Conservation (phyloP, 441 rosid genomes). For the Flueggea neowawraea region DNA sequence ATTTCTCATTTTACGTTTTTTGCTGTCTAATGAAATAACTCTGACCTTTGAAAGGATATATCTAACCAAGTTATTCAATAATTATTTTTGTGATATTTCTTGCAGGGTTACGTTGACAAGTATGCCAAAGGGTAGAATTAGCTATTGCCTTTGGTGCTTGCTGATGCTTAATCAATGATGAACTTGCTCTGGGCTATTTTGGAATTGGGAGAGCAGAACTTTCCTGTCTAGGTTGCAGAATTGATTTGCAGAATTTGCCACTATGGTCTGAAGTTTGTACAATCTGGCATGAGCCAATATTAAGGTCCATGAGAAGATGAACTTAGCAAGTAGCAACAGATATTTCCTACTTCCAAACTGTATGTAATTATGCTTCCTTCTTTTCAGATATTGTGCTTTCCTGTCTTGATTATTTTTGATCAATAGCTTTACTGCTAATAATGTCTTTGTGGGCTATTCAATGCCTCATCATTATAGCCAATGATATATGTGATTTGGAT, state of each 20-base stretch:
- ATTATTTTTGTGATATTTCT: slow-evolving; percentile 4
- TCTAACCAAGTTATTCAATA: background rate
- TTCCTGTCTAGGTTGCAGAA: slow-evolving; percentile 10
- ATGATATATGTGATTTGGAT: no score
- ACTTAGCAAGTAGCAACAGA: background rate
- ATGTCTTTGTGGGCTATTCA: no score
- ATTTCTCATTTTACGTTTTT: slow-evolving; percentile 11
- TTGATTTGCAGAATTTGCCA: no score
- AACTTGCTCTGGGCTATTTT: background rate
- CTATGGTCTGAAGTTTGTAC: no score
- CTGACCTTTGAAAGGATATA: slow-evolving; percentile 7
- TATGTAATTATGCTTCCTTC: slow-evolving; percentile 17
- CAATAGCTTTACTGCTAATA: no score
- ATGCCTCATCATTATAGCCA: no score
- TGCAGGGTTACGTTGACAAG: slow-evolving; percentile 91
- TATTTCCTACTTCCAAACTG: slow-evolving; percentile 8
- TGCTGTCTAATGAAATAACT: background rate
- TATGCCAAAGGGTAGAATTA: slow-evolving; percentile 61
- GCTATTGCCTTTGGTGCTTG: slow-evolving; percentile 5
- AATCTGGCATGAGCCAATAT: background rate
- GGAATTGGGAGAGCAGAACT: slow-evolving; percentile 10
- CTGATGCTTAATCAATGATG: slow-evolving; percentile 7
- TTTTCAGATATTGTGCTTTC: background rate
- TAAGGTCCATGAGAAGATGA: slow-evolving; percentile 11
- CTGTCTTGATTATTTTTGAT: no score